Conservation (phyloP, 2,329 filamentous ascomycete genomes). For the Hypoxylon sp. region DNA sequence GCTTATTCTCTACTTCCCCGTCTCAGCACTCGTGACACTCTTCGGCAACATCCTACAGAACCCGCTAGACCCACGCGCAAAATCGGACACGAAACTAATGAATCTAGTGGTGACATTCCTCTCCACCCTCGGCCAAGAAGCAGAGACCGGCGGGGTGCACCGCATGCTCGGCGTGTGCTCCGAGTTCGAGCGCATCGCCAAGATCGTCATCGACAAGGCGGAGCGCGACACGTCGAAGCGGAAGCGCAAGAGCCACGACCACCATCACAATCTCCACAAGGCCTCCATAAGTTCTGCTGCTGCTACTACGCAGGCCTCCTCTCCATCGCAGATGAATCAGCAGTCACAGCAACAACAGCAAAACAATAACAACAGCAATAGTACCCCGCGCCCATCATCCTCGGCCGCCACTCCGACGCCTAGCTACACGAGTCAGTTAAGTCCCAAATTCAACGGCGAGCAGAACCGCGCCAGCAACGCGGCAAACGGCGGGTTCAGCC, state of each 20-base stretch:
- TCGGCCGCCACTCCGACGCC: conserved; percentile 42
- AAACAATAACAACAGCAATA: no score
- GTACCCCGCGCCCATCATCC: conserved; percentile 34
- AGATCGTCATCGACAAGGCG: conserved; percentile 87
- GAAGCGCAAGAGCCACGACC: conserved; percentile 81
- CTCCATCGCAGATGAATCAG: conserved; percentile 14
- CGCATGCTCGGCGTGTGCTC: conserved; percentile 93
- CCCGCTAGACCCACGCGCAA: conserved; percentile 85
- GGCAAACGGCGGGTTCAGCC: conserved; percentile 47
- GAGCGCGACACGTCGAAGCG: conserved; percentile 84
- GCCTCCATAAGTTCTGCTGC: conserved; percentile 39
- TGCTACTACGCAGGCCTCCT: conserved; percentile 24
- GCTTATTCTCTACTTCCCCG: conserved; percentile 96
- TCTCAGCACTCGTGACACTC: conserved; percentile 91
- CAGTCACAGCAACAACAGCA: no score
- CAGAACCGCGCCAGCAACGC: conserved; percentile 47
- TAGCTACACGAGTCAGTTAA: conserved; percentile 45
- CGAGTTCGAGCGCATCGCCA: conserved; percentile 96
- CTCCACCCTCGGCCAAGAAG: conserved; percentile 86
- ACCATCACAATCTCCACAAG: conserved; percentile 54
- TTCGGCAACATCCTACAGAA: conserved; percentile 98
- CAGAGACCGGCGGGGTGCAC: conserved; percentile 88
- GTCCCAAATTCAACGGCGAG: conserved; percentile 48
- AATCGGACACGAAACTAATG: conserved; percentile 91
- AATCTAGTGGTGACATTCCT: conserved; percentile 91